Evolutionary conservation across 257 asterid species (phyloP), one percentile per base, ranked within the genome.

Genomic region (Capsicum pubescens): DNA sequence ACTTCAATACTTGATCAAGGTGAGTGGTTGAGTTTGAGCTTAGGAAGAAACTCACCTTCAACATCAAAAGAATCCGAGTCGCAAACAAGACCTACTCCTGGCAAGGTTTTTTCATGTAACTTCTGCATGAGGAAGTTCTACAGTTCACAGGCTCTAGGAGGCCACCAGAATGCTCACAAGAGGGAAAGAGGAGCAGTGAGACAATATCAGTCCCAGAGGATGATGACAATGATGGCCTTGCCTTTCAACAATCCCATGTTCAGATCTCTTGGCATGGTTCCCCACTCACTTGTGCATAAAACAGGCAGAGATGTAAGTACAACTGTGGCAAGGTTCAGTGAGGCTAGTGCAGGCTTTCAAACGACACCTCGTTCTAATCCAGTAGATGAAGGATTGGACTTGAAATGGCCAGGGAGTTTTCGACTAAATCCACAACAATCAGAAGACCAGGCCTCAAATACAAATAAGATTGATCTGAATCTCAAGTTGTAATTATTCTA

Each of bases 81-180:
- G 83, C 93, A 87, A 77, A 77, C 92, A 79, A 89, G 88, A 87
- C 86, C 90, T 12, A 86, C 86, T 66, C 79, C 93, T 52, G 76
- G 89, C 5, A 96, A 92, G 92, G 87, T 93, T 60, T 96, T 92
- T 88, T 95, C 98, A 11, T 94, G 99, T 88, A 95, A 93, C 90
- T 96, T 92, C 93, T 96, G 99, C 92, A 90, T 88, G 97, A 84
- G 99, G 74, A 96, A 93, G 85, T 96, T 96, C 87, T 92, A 92
- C 88, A 96, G 95, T 87, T 93, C 98, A 81, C 99, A 96, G 82
- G 99, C 99, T 69, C 88, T 96, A 87, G 98, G 99, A 1, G 99
- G 99, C 17, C 99, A 96, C 87, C 98, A 96, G 89, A 96, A 96
- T 87, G 99, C 98, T 50, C 99, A 96, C 92, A 94, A 93, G 89